Evolutionary conservation across 352 stramenopile species (phyloP), one percentile per base, ranked within the genome.

Genomic region (Globisporangium spiculum): DNA sequence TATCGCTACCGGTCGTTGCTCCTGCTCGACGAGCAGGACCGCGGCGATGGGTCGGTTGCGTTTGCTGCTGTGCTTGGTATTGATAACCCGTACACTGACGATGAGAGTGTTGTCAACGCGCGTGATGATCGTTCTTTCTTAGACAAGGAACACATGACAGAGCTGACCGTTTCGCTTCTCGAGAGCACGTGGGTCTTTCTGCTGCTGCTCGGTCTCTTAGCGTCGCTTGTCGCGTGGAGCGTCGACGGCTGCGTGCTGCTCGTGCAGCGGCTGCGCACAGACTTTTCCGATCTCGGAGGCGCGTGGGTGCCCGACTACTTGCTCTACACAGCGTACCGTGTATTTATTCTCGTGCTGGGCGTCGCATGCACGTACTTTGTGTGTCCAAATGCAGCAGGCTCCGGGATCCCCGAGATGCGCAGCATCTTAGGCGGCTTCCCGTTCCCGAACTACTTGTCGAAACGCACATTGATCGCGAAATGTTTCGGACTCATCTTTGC

Each of bases 111-210:
- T 75, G 69, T 38, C 71, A 69, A 57, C 68, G 63, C 55, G 71
- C 66, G 32, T 73, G 70, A 44, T 73, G 70, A 44, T 46, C 60
- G 38, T 67, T 27, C 34, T 44, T 71, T 82, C 44, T 52, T 78
- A 73, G 80, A 87, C 62, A 76, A 76, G n/a, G 77, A 87, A 65
- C 81, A 81, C 18, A 77, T 85, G 73, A 62, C 74, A 16, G 70
- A 72, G 59, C 66, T 84, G 34, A 80, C 77, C 6, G 66, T 71
- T 27, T 87, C 76, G 41, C 78, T 93, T 46, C 66, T 92, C 41
- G 75, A 90, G 65, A 92, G 86, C 70, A 89, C 81, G 57, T 94
- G 86, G 86, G 79, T 93, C 22, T 85, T 89, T 59, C 70, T 94
- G 58, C 66, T 93, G 26, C 53, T 94, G 14, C 69, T 93, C 36